Evolutionary conservation across 2,329 filamentous ascomycete species (phyloP).

Genomic region (Colletotrichum sp.): DNA sequence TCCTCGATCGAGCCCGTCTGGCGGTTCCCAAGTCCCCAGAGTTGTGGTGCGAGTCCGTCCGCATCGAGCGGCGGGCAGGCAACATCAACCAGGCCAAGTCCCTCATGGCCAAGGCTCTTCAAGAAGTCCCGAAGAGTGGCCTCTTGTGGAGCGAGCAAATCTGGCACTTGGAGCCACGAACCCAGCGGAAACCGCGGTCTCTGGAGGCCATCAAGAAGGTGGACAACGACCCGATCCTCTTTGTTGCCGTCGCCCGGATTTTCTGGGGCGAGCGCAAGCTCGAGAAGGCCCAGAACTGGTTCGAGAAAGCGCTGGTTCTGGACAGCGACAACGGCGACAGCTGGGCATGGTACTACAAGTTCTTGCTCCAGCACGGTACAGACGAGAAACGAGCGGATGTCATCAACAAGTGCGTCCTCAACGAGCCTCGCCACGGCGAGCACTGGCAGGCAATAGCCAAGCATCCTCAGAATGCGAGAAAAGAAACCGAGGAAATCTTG

Average conservation of each 20-base stretch:
- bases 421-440: constrained; percentile 92
- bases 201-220: constrained; percentile 97
- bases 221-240: constrained; percentile 87
- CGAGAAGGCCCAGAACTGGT: constrained; percentile 96
- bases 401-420: constrained; percentile 77
- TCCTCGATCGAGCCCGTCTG: constrained; percentile 89
- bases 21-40: constrained; percentile 84
- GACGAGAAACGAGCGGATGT: constrained; percentile 91
- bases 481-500: constrained; percentile 80
- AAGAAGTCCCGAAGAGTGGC: constrained; percentile 88
- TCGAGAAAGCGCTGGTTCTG: constrained; percentile 90
- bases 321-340: constrained; percentile 89
- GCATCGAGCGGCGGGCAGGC: constrained; percentile 86
- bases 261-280: constrained; percentile 94
- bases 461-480: constrained; percentile 79
- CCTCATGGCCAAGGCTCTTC: constrained; percentile 90
- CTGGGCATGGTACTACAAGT: constrained; percentile 99
- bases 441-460: constrained; percentile 88
- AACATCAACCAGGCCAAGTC: constrained; percentile 86
- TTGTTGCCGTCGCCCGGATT: constrained; percentile 90
- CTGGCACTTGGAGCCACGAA: constrained; percentile 89
- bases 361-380: constrained; percentile 89
- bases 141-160: constrained; percentile 94
- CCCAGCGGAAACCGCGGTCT: constrained; percentile 88
- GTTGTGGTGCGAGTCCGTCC: constrained; percentile 92